phyloP scores from a whole-genome alignment of 2,329 filamentous ascomycete genomes.

The Pseudopyricularia javanii region DNA sequence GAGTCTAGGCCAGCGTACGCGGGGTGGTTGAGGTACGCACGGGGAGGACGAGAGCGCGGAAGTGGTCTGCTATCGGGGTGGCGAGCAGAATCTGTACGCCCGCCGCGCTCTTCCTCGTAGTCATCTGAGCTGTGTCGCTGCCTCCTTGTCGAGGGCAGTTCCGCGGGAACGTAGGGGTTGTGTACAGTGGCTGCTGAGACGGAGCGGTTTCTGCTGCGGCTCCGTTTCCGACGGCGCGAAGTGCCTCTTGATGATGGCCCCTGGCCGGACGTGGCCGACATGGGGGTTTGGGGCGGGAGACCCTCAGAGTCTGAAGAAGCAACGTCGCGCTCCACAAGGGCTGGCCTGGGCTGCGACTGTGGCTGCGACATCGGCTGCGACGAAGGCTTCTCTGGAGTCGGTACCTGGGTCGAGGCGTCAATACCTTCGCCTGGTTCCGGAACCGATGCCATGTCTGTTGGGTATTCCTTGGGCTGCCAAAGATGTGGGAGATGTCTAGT shows the following conservation, averaged over 20 bases:
- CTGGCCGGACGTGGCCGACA: neutral
- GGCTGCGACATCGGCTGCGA: neutral
- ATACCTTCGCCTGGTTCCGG: neutral
- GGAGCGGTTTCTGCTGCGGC: neutral
- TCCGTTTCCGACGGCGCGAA: neutral
- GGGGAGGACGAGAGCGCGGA: neutral
- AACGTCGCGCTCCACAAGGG: neutral
- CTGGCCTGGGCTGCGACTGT: neutral
- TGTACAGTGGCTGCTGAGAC: neutral
- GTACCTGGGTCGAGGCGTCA: neutral
- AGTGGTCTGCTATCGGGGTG: neutral
- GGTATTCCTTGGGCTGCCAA: neutral
- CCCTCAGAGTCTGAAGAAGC: neutral
- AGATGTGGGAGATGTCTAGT: no score
- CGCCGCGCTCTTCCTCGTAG: neutral
- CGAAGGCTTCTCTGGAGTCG: neutral
- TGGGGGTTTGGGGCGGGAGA: neutral
- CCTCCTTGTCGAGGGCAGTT: neutral
- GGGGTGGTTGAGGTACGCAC: conserved; percentile 3
- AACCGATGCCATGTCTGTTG: neutral
- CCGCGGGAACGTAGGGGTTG: neutral
- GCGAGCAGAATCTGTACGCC: neutral
- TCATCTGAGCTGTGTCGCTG: neutral
- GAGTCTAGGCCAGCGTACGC: neutral
- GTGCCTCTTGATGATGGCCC: neutral